phyloP scores from a whole-genome alignment of 106 monocot species.

The Triglochin maritima region DNA sequence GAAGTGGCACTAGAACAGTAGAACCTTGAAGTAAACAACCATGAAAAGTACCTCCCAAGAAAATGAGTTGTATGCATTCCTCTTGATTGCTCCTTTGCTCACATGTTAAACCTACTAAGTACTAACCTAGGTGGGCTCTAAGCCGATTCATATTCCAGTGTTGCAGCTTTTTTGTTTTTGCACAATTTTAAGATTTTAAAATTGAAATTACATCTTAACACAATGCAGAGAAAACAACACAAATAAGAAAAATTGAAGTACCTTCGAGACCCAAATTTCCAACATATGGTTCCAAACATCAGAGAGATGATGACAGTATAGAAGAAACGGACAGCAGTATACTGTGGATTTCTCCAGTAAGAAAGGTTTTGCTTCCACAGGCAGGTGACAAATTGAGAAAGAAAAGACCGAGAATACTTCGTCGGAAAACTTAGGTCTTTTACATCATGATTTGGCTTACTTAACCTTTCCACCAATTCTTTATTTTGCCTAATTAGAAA shows the following conservation, averaged over 20 bases:
- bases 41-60: too few relatives aligned
- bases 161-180: too few relatives aligned
- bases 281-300: conserved; percentile 99
- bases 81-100: too few relatives aligned
- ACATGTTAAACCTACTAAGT: too few relatives aligned
- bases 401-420: conserved; percentile 68
- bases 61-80: too few relatives aligned
- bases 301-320: conserved; percentile 89
- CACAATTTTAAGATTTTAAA: too few relatives aligned
- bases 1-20: too few relatives aligned
- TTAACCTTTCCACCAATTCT: conserved; percentile 69
- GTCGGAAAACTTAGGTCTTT: conserved; percentile 87
- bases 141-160: too few relatives aligned
- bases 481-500: conserved; percentile 48
- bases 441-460: conserved; percentile 51
- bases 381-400: conserved; percentile 67
- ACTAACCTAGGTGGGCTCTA: too few relatives aligned
- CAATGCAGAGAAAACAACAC: not conserved
- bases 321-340: conserved; percentile 98
- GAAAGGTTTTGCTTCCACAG: conserved; percentile 98
- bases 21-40: too few relatives aligned
- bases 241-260: conserved; percentile 6
- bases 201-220: too few relatives aligned
- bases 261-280: conserved; percentile 94
- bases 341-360: conserved; percentile 99